Evolutionary conservation across 2,329 filamentous ascomycete species (phyloP), one percentile per base, ranked within the genome.

Genomic region (Pseudocercospora crystallina): DNA sequence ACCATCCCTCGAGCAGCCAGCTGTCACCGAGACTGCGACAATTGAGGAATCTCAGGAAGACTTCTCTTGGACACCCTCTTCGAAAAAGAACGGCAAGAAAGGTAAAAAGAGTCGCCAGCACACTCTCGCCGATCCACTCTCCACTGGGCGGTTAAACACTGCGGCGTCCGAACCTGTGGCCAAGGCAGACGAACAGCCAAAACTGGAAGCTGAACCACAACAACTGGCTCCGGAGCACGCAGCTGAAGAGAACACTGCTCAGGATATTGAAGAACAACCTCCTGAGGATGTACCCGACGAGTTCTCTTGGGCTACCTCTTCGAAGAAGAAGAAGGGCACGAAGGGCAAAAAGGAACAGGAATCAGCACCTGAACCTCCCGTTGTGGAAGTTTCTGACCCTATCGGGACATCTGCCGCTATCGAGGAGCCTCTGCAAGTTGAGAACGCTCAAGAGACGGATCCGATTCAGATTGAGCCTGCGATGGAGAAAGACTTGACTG

Each of bases 11-110:
- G 20, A 26, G 7, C 20, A 26, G 20, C 20, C 20, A 26, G 20
- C 20, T 4, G 20, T 26, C 4, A 26, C 20, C 20, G 20, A 26
- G 20, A 4, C 20, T 26, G 20, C 20, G 20, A 26, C 20, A n/a
- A 49, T 56, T 11, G 40, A 33, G 4, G 56, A 57, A n/a, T 40
- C 51, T 13, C 42, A 34, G 10, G 41, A 43, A 11, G 53, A 58
- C 13, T 50, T 39, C 17, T 14, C 49, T 1, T 43, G 52, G 11
- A 36, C 41, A 7, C 7, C 20, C 0, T 43, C 39, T n/a, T 49
- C 57, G 30, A 49, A 50, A 10, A 54, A 53, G 43, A 68, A 73
- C 51, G 71, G 69, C 33, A 76, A 72, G 61, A 74, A 71, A 40
- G 76, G 66, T 54, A 62, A 62, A 20, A 76, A 73, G 60, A 41